Evolutionary conservation across 192 early-diverging fungal genomes (phyloP).

Genomic region (Anaeromyces robustus): DNA sequence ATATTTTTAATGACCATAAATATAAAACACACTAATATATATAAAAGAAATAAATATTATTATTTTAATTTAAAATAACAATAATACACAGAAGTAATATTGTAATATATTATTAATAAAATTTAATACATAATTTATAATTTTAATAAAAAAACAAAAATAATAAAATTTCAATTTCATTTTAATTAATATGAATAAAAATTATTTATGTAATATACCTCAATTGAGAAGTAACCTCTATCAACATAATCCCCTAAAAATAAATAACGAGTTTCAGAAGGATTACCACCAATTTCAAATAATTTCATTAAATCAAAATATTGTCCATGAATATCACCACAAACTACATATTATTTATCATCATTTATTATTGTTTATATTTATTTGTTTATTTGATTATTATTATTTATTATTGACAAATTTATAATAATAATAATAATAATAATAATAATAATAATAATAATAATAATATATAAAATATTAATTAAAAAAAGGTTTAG

Average conservation of each 20-base stretch:
- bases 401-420: too few relatives aligned
- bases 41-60: neutral
- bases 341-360: too few relatives aligned
- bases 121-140: too few relatives aligned
- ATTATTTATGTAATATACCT: constrained; percentile 32
- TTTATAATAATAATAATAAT: neutral
- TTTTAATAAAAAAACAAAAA: too few relatives aligned
- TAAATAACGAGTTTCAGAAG: constrained; percentile 74
- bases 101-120: too few relatives aligned
- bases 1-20: constrained; percentile 78
- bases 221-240: constrained; percentile 92
- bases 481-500: neutral
- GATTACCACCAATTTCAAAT: constrained; percentile 92
- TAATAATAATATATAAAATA: neutral
- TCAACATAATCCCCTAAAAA: constrained; percentile 97
- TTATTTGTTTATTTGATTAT: too few relatives aligned
- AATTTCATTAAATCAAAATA: constrained; percentile 96
- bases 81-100: too few relatives aligned
- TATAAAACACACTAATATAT: constrained; percentile 66
- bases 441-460: neutral
- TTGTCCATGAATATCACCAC: constrained; percentile 97
- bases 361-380: too few relatives aligned
- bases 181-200: neutral
- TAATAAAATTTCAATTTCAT: too few relatives aligned
- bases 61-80: too few relatives aligned